phyloP scores from a whole-genome alignment of 345 rosid species.

The Stellera chamaejasme region DNA sequence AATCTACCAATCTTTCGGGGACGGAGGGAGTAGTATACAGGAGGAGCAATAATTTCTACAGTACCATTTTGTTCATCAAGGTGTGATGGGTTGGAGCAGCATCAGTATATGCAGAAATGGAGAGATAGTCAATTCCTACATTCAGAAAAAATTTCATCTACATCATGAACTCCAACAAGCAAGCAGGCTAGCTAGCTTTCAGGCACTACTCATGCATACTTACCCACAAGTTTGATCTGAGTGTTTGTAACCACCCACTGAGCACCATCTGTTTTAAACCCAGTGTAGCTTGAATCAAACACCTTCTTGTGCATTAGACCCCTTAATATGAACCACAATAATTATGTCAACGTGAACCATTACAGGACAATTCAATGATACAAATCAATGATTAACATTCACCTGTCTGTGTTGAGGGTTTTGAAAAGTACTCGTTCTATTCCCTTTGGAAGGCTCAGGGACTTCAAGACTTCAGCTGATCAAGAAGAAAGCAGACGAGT shows the following conservation, averaged over 20 bases:
- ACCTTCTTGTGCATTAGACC: conserved; percentile 27
- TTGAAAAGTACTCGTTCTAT: conserved; percentile 56
- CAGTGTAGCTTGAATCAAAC: conserved; percentile 29
- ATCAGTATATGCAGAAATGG: conserved; percentile 20
- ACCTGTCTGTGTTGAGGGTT: conserved; percentile 71
- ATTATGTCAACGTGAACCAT: background rate
- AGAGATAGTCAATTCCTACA: conserved; percentile 37
- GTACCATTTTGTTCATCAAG: conserved; percentile 18
- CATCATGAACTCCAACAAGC: no score
- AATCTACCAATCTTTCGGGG: no score
- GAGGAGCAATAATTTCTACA: no score
- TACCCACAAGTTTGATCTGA: conserved; percentile 36
- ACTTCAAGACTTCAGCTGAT: conserved; percentile 56
- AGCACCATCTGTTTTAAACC: conserved; percentile 32
- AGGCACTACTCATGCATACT: background rate
- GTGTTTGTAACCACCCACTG: conserved; percentile 37
- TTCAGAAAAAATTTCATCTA: background rate
- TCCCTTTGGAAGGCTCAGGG: conserved; percentile 49
- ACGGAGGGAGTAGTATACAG: no score
- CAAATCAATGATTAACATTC: background rate
- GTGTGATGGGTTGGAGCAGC: conserved; percentile 16
- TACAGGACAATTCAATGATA: background rate
- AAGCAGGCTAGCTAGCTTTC: no score
- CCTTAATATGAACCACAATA: conserved; percentile 16
- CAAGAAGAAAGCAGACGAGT: background rate